A percentile compares a stretch with the other conserved stretches of the same genome.
Evolutionary conservation across 768 basidiomycete genomes (phyloP).

Genomic region (Suillus alpinus): DNA sequence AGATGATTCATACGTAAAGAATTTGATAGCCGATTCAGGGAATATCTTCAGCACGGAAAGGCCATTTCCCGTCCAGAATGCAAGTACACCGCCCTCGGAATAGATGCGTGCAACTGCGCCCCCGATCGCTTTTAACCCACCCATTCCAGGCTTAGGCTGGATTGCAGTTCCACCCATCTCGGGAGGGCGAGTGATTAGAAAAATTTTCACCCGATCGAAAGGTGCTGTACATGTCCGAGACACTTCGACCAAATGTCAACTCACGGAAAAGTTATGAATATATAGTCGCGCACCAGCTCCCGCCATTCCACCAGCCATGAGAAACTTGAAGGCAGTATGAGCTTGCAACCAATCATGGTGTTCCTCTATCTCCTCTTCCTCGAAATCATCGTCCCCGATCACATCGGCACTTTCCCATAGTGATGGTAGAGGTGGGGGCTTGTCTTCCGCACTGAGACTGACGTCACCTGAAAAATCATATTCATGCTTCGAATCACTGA

Average conservation of each 20-base stretch:
- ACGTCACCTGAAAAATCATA: conserved; percentile 62
- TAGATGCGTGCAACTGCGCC: conserved; percentile 81
- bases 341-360: conserved; percentile 61
- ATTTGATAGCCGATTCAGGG: conserved; percentile 98
- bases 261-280: background rate
- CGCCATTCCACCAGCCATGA: conserved; percentile 91
- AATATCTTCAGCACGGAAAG: conserved; percentile 95
- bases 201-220: conserved; percentile 95
- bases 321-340: conserved; percentile 79
- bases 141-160: conserved; percentile 41
- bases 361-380: conserved; percentile 60
- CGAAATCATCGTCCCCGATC: conserved; percentile 36
- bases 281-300: conserved; percentile 72
- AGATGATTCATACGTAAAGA: conserved; percentile 91
- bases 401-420: conserved; percentile 15
- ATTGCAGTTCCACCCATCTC: conserved; percentile 60
- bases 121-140: conserved; percentile 62
- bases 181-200: conserved; percentile 86
- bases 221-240: conserved; percentile 96
- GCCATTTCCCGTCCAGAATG: conserved; percentile 98
- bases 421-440: conserved; percentile 38
- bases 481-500: conserved; percentile 16
- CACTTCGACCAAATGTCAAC: conserved; percentile 47
- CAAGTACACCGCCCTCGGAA: conserved; percentile 80
- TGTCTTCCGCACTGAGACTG: conserved; percentile 74